These are phyloP conservation scores for Monascus ruber DNA, from an alignment of 2,329 filamentous ascomycete genomes.

Conservation along the genomic window DNA sequence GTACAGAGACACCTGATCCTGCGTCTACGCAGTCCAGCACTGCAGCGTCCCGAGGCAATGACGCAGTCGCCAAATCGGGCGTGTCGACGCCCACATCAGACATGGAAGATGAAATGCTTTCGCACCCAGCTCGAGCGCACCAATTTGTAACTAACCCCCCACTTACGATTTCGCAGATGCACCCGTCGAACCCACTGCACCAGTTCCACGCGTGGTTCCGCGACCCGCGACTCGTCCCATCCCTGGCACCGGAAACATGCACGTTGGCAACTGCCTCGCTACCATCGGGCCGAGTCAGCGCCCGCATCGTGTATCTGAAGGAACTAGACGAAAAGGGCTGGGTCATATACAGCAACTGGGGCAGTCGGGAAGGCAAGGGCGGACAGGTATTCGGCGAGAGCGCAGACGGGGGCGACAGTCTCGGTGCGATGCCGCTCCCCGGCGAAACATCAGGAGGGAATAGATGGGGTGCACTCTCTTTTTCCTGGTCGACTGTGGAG, in stretches of 20 bases:
- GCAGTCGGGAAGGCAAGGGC: constrained; percentile 46
- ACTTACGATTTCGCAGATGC: constrained; percentile 29
- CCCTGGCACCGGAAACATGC: constrained; percentile 77
- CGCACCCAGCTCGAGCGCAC: constrained; percentile 29
- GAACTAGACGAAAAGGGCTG: constrained; percentile 76
- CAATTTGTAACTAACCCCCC: constrained; percentile 33
- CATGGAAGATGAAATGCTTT: constrained; percentile 22
- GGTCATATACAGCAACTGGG: constrained; percentile 90
- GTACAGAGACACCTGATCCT: constrained; percentile 2
- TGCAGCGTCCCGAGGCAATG: not conserved
- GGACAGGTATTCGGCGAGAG: constrained; percentile 26
- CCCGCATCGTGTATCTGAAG: constrained; percentile 87
- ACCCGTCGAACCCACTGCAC: constrained; percentile 48
- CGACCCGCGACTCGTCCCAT: constrained; percentile 49
- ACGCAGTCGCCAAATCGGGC: constrained; percentile 16
- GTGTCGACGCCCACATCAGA: constrained; percentile 26
- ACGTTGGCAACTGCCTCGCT: constrained; percentile 75
- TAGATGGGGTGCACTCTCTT: constrained; percentile 68
- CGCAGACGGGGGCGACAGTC: constrained; percentile 4
- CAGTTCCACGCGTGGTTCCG: constrained; percentile 92
- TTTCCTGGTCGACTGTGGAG: constrained; percentile 81
- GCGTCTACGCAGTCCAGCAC: not conserved
- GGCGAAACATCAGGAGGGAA: constrained; percentile 41
- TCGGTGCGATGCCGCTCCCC: constrained; percentile 53
- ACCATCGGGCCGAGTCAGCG: constrained; percentile 71